Conservation (phyloP, 768 basidiomycete species). For the Termitomyces sp. region DNA sequence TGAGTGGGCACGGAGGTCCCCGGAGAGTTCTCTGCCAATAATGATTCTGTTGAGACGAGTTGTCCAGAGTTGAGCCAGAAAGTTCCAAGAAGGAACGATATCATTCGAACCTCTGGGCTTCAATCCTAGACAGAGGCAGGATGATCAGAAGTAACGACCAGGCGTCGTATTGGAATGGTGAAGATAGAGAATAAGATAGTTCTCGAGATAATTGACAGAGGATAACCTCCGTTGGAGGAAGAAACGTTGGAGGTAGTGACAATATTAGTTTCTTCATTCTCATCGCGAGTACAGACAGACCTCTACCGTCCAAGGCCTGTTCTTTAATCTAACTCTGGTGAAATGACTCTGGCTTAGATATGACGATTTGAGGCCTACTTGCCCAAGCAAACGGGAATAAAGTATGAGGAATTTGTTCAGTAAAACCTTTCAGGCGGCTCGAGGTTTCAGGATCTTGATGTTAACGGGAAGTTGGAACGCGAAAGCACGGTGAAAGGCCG, state of each 20-base stretch:
- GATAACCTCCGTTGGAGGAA: slow-evolving; percentile 19
- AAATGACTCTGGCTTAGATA: slow-evolving; percentile 13
- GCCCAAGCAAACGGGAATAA: slow-evolving; percentile 33
- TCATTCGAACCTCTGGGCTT: slow-evolving; percentile 18
- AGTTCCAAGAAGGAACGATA: slow-evolving; percentile 21
- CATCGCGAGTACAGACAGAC: slow-evolving; percentile 10
- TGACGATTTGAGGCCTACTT: slow-evolving; percentile 22
- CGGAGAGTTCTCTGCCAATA: slow-evolving; percentile 34
- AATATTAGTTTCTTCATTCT: slow-evolving; percentile 20
- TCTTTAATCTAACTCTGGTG: slow-evolving; percentile 19
- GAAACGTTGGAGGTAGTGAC: slow-evolving; percentile 16
- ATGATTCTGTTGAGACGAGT: slow-evolving; percentile 17
- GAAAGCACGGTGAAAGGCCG: slow-evolving; percentile 39
- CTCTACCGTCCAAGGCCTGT: slow-evolving; percentile 7
- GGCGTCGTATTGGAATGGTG: slow-evolving; percentile 48
- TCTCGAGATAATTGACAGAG: slow-evolving; percentile 16
- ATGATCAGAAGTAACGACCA: slow-evolving; percentile 37
- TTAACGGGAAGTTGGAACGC: slow-evolving; percentile 27
- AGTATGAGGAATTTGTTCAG: slow-evolving; percentile 30
- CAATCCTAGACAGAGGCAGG: slow-evolving; percentile 24
- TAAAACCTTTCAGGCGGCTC: slow-evolving; percentile 31
- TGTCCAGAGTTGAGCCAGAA: slow-evolving; percentile 14
- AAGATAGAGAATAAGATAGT: slow-evolving; percentile 25
- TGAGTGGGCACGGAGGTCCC: slow-evolving; percentile 17
- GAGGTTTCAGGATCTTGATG: slow-evolving; percentile 23